Evolutionary conservation across 352 stramenopile species (phyloP), one percentile per base, ranked within the genome.

Genomic region (Phytophthora pini): DNA sequence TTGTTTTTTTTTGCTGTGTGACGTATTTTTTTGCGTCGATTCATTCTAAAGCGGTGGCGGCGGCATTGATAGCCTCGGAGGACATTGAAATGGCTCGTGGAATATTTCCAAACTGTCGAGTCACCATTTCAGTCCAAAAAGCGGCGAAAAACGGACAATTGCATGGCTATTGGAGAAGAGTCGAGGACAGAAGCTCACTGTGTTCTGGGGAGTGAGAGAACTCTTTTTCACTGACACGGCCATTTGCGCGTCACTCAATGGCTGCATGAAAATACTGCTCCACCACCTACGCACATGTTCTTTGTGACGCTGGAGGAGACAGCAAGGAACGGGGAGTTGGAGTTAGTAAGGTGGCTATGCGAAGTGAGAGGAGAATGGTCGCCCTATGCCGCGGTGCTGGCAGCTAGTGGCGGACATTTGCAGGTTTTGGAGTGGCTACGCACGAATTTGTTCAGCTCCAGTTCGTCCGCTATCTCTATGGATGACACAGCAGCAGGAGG

Each of bases 241-340:
- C 69, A 75, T 29, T 43, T 80, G 22, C 26, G 65, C 3, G 61
- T 77, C 4, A 65, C 56, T 2, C 47, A 71, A 26, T 80, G 68
- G 72, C 56, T 80, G 51, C 69, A 77, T 24, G 57, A 77, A n/a
- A 41, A 72, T 20, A 73, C 69, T 7, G 50, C 69, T 5, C 64
- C 69, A 24, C 69, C 69, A 43, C 69, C 69, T 5, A 77, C 69
- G 22, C 69, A 77, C 45, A 77, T 77, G 69, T 77, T 77, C 59
- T 77, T 77, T 39, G 69, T 77, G 64, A 77, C 70, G 44, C 46
- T 77, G 39, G 70, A 74, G 48, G 65, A 74, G 34, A 65, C 70
- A 2, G 70, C 70, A 13, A 41, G 70, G 17, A 74, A 67, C 31
- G 70, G 70, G 10, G 64, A 77, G 38, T 40, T 77, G 15, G 41